These are phyloP conservation scores for Aspergillus biplanus DNA, from an alignment of 495 filamentous ascomycete genomes.

Conservation along the genomic window DNA sequence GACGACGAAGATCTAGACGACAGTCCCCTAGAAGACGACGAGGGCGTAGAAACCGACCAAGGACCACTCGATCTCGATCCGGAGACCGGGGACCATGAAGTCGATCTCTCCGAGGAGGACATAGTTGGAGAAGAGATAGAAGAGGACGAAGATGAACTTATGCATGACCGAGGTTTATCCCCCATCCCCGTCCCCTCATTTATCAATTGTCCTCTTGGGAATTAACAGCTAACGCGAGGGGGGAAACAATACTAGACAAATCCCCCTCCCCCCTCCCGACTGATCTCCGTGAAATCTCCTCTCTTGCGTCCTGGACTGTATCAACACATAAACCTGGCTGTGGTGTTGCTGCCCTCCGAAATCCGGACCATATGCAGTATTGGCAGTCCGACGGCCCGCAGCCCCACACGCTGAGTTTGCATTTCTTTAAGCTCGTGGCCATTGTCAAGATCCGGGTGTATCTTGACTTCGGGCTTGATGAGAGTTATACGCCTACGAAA, in stretches of 20 bases:
- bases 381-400: slow-evolving; percentile 99
- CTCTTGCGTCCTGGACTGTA: slow-evolving; percentile 91
- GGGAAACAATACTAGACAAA: slow-evolving; percentile 11
- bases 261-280: slow-evolving; percentile 44
- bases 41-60: slow-evolving; percentile 12
- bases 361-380: slow-evolving; percentile 77
- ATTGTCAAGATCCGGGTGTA: slow-evolving; percentile 83
- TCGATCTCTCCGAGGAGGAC: slow-evolving; percentile 26
- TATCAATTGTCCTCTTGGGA: not conserved
- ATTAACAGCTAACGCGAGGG: not conserved
- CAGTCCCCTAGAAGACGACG: slow-evolving; percentile 23
- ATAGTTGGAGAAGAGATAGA: slow-evolving; percentile 40
- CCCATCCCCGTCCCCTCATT: not conserved
- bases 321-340: slow-evolving; percentile 90
- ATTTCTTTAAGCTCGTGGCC: slow-evolving; percentile 91
- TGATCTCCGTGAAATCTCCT: slow-evolving; percentile 86
- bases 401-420: slow-evolving; percentile 89
- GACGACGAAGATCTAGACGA: slow-evolving; percentile 24
- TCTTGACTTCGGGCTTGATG: slow-evolving; percentile 88
- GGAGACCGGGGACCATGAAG: slow-evolving; percentile 26
- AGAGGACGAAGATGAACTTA: slow-evolving; percentile 45
- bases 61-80: slow-evolving; percentile 16
- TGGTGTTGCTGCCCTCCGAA: slow-evolving; percentile 81
- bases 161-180: slow-evolving; percentile 42
- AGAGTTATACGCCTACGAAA: slow-evolving; percentile 95